Percentiles rank a stretch among this genome's conserved stretches.
Evolutionary conservation across 768 basidiomycete genomes (phyloP).

Genomic region (Lyophyllum decastes): DNA sequence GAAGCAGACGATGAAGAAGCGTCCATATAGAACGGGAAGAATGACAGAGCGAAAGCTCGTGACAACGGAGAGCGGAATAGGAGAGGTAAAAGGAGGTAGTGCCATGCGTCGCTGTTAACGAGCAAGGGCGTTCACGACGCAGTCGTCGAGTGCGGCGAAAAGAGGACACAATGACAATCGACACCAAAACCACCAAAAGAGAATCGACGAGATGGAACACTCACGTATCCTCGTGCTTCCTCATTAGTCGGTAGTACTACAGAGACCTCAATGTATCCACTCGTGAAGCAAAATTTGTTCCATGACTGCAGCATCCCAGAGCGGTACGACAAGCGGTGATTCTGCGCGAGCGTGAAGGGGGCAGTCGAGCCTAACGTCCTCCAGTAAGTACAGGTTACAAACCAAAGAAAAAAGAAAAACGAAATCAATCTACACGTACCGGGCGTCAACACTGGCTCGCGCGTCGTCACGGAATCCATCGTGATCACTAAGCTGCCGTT

Average conservation of each 20-base stretch:
- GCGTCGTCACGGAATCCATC: slow-evolving; percentile 49
- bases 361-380: slow-evolving; percentile 48
- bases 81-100: too few relatives aligned
- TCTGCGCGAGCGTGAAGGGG: slow-evolving; percentile 41
- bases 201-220: slow-evolving; percentile 19
- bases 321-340: slow-evolving; percentile 64
- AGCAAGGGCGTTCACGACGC: too few relatives aligned
- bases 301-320: slow-evolving; percentile 85
- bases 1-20: too few relatives aligned
- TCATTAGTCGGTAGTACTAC: slow-evolving; percentile 57
- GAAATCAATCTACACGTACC: slow-evolving; percentile 23
- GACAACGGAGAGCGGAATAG: too few relatives aligned
- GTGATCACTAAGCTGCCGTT: slow-evolving; percentile 70
- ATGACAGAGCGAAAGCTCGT: too few relatives aligned
- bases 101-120: too few relatives aligned
- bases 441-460: slow-evolving; percentile 29
- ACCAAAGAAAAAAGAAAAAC: too few relatives aligned
- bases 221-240: slow-evolving; percentile 48
- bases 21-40: too few relatives aligned
- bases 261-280: slow-evolving; percentile 75
- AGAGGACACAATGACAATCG: too few relatives aligned
- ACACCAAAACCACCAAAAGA: too few relatives aligned
- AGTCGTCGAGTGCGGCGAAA: too few relatives aligned
- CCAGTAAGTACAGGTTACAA: too few relatives aligned
- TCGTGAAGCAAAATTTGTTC: slow-evolving; percentile 90